These are phyloP conservation scores for Otatea glauca DNA, from an alignment of 176 grass and related monocot species.

Conservation along the genomic window DNA sequence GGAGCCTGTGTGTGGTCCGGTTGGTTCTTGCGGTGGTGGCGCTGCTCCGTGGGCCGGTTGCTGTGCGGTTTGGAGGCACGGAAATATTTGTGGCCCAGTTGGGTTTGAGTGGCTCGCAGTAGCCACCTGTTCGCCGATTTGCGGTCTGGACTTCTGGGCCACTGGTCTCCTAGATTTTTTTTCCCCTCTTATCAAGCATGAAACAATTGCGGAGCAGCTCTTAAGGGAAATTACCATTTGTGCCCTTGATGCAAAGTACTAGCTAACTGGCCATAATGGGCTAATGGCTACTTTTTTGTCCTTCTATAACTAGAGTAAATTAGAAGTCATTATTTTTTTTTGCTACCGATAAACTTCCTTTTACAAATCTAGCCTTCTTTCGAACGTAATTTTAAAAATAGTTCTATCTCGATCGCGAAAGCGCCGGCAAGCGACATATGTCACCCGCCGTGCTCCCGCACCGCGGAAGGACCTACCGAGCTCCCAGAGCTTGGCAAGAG, in stretches of 20 bases:
- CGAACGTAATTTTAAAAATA: too few relatives aligned
- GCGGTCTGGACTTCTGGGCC: conserved; percentile 41
- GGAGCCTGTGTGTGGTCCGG: background rate
- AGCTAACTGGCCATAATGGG: too few relatives aligned
- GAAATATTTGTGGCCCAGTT: conserved; percentile 52
- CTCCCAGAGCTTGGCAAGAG: too few relatives aligned
- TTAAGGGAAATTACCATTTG: background rate
- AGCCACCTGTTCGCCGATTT: conserved; percentile 4
- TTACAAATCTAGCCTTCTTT: too few relatives aligned
- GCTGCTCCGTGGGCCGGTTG: conserved; percentile 37
- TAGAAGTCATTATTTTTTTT: too few relatives aligned
- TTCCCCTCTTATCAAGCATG: background rate
- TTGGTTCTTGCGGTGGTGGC: background rate
- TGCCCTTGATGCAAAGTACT: background rate
- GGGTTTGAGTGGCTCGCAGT: background rate
- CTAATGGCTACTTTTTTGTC: too few relatives aligned
- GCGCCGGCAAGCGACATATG: too few relatives aligned
- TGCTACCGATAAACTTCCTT: too few relatives aligned
- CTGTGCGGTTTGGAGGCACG: background rate
- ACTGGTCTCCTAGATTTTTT: conserved; percentile 46
- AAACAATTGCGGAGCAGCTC: background rate
- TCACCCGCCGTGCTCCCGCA: too few relatives aligned
- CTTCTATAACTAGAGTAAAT: too few relatives aligned
- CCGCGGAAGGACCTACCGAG: too few relatives aligned
- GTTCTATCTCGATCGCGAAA: too few relatives aligned